Evolutionary conservation across 2,329 filamentous ascomycete genomes (phyloP).

Genomic region (Penicillium sp.): DNA sequence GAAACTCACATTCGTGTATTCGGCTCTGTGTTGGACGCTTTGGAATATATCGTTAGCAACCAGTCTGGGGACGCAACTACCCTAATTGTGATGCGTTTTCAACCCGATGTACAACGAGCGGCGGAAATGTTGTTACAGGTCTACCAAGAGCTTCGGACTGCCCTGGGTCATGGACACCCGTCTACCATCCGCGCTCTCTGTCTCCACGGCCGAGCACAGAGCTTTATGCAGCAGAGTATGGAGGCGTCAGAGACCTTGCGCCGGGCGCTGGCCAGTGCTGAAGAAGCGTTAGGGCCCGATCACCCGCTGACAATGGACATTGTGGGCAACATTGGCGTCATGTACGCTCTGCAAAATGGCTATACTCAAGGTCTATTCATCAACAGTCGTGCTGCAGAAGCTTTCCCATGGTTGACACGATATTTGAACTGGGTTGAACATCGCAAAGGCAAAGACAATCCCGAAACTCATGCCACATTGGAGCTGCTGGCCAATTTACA

Average conservation of each 20-base stretch:
- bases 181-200: constrained; percentile 25
- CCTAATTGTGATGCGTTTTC: constrained; percentile 10
- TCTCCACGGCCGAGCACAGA: constrained; percentile 22
- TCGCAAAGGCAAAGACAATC: constrained; percentile 20
- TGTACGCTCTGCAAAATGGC: constrained; percentile 25
- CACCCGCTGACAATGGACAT: constrained; percentile 28
- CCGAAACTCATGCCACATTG: constrained; percentile 23
- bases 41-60: constrained; percentile 25
- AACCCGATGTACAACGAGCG: constrained; percentile 16
- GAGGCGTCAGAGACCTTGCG: constrained; percentile 30
- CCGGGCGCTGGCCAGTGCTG: constrained; percentile 27
- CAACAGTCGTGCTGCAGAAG: constrained; percentile 16
- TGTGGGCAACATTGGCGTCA: constrained; percentile 28
- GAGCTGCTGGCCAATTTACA: constrained; percentile 26
- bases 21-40: constrained; percentile 17
- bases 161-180: constrained; percentile 23
- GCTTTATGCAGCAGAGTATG: constrained; percentile 17
- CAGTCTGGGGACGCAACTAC: constrained; percentile 10
- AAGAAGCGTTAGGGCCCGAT: constrained; percentile 26
- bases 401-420: constrained; percentile 28
- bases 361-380: not conserved
- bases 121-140: constrained; percentile 15
- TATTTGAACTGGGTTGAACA: constrained; percentile 28
- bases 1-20: constrained; percentile 28
- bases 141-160: constrained; percentile 20